Evolutionary conservation across 2,329 filamentous ascomycete species (phyloP), one percentile per base, ranked within the genome.

Genomic region (Aspergillus aculeatus): DNA sequence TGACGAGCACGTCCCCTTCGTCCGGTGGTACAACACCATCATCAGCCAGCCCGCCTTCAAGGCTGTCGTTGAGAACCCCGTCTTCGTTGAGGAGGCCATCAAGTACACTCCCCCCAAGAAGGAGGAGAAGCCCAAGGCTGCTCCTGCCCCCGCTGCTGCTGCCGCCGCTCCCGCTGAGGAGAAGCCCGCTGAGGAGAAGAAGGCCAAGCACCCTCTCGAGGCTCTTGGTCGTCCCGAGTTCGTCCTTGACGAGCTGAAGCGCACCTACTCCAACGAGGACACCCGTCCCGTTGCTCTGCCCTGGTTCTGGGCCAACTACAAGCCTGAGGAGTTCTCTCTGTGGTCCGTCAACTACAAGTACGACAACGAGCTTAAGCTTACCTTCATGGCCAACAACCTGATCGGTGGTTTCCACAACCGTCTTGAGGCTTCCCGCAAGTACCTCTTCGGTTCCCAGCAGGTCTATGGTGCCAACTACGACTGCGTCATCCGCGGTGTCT

Each of bases 331-430:
- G 82, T 99, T 95, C 87, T 96, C 92, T 58, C 82, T 99, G 79
- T 99, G 92, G 92, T 88, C 87, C 78, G 83, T 93, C 71, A 89
- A 93, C 81, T 99, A 96, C 89, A 97, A 96, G 89, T 99, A 99
- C 86, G 96, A 97, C 81, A 88, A 96, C 63, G 95, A 99, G 88
- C 86, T 99, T 69, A 97, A 92, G 75, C 83, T 95, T 80, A 90
- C 90, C 75, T 99, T 99, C 90, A 99, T 99, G 95, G 94, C 92
- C 71, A 91, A 90, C 86, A 99, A 99, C 87, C 84, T 98, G 80
- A 94, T 99, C 77, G 93, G 91, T 81, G 95, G 95, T 78, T 96
- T 99, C 87, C 96, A 97, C 83, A 86, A 87, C 79, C 95, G 95
- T 85, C 91, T 99, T 62, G 95, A 99, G 86, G 95, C 78, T 66